Evolutionary conservation across 805 yeast genomes (phyloP).

Genomic region (Yarrowia bubula): DNA sequence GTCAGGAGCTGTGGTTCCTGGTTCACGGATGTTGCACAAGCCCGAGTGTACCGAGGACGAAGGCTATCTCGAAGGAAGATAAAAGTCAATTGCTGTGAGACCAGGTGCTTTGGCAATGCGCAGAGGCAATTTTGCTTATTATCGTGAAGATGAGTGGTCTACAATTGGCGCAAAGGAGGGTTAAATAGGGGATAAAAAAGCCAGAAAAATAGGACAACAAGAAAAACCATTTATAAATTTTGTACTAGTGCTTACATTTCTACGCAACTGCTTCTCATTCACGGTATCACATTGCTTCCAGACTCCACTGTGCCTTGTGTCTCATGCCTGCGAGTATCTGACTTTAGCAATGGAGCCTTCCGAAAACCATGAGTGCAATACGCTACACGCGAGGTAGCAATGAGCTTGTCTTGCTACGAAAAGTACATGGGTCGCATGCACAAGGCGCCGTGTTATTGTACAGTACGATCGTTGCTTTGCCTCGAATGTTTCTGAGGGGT

Average conservation of each 20-base stretch:
- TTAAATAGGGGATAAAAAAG: background rate
- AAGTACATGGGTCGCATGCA: no score
- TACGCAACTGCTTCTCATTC: no score
- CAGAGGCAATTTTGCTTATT: background rate
- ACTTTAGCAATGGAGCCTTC: background rate
- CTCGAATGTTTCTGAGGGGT: background rate
- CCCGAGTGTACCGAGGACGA: background rate
- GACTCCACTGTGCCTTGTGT: background rate
- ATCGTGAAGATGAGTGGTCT: background rate
- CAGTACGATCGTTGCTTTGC: no score
- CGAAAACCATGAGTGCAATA: background rate
- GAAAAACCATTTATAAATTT: background rate
- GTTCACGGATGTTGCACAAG: no score
- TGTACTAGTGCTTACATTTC: background rate
- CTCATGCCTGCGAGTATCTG: background rate
- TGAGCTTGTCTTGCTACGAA: no score
- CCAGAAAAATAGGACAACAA: background rate
- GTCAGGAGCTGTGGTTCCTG: no score
- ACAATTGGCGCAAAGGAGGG: background rate
- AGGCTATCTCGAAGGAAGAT: background rate
- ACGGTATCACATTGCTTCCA: no score
- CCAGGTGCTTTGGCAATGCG: background rate
- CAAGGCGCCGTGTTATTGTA: no score
- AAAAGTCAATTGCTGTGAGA: background rate
- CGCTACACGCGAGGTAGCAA: background rate